Evolutionary conservation across 2,329 filamentous ascomycete species (phyloP), one percentile per base, ranked within the genome.

Genomic region (Diaporthe aspalathi): DNA sequence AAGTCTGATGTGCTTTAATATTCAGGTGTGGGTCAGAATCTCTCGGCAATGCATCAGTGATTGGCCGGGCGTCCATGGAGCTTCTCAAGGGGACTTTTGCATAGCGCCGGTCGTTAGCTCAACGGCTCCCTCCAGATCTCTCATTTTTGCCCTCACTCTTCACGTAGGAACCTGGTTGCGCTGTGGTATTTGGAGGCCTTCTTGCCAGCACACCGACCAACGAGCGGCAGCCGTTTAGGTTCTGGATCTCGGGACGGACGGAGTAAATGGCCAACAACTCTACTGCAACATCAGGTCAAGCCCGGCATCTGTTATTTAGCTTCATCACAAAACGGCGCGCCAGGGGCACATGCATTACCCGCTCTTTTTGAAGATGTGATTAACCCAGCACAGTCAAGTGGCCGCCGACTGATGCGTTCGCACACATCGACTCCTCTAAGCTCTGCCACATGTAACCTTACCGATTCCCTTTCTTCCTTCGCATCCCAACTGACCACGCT

Each of bases 41-140:
- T 50, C 60, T 65, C n/a, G 60, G 45, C 60, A 7, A 65, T 65
- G 60, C 60, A 65, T n/a, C 43, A 65, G 12, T 38, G 60, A 65
- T 50, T 65, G 60, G 60, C 24, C 60, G 14, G 60, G 60, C 60
- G 60, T 50, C 45, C 45, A 43, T 65, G 60, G 60, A 50, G 45
- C 45, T 65, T 65, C 45, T 17, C 45, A 50, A 7, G 50, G 60
- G 60, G 60, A 65, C 60, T 65, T 50, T 65, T 65, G 60, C 29
- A 50, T 63, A 50, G 60, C 60, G 60, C 60, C 45, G 60, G 47
- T 38, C 60, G 43, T 35, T n/a, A 49, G 20, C 12, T 43, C 54
- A 27, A 43, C 6, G 35, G 54, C 54, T 45, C 54, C 54, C 5
- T 20, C 35, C 32, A 35, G 32, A 20, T n/a, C 29, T 43, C 12